Evolutionary conservation across 2,329 filamentous ascomycete species (phyloP).

Genomic region (Epicoccum nigrum): DNA sequence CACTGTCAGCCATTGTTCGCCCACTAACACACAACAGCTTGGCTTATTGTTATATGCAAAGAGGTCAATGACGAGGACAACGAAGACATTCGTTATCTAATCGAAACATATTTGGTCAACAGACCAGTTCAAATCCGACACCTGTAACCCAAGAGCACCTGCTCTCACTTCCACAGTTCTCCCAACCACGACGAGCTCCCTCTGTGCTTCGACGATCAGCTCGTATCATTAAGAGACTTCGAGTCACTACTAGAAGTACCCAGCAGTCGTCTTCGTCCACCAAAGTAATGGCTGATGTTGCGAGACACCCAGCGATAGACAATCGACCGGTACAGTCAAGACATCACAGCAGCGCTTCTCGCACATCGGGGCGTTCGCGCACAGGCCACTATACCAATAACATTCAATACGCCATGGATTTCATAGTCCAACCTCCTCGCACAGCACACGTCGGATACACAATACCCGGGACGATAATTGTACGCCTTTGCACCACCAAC

Average conservation of each 20-base stretch:
- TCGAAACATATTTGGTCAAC: slow-evolving; percentile 34
- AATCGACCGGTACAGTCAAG: slow-evolving; percentile 41
- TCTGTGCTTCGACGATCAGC: slow-evolving; percentile 40
- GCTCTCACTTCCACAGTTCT: slow-evolving; percentile 24
- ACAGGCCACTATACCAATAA: slow-evolving; percentile 35
- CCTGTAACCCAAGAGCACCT: slow-evolving; percentile 17
- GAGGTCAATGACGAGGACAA: slow-evolving; percentile 43
- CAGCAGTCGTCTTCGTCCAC: slow-evolving; percentile 22
- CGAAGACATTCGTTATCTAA: slow-evolving; percentile 42
- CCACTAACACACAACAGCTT: not conserved
- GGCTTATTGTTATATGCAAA: slow-evolving; percentile 38
- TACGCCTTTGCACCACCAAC: slow-evolving; percentile 43
- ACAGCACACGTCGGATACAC: slow-evolving; percentile 41
- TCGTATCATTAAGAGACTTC: slow-evolving; percentile 40
- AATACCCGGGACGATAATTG: slow-evolving; percentile 41
- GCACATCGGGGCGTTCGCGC: slow-evolving; percentile 32
- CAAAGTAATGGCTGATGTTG: slow-evolving; percentile 47
- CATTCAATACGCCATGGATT: slow-evolving; percentile 47
- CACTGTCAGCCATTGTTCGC: not conserved
- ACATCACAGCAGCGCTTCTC: slow-evolving; percentile 32
- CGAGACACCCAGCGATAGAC: slow-evolving; percentile 42
- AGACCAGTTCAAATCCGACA: slow-evolving; percentile 31
- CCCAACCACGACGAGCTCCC: slow-evolving; percentile 25
- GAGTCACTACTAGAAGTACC: slow-evolving; percentile 29
- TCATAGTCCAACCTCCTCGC: slow-evolving; percentile 46